phyloP scores from a whole-genome alignment of 1,139 yeast species.

The Kluyveromyces sp. region DNA sequence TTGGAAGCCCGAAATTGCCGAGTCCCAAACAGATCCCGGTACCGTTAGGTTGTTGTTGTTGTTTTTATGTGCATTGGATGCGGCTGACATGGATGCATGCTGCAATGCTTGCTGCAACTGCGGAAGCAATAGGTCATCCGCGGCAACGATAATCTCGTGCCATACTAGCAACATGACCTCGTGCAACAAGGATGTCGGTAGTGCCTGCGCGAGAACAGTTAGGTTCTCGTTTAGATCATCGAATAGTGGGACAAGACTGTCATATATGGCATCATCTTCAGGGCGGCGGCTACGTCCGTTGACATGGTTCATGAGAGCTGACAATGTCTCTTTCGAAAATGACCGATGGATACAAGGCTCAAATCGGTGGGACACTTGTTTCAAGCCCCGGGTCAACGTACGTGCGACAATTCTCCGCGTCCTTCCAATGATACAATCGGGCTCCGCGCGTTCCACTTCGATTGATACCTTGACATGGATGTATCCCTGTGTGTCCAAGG shows the following conservation, averaged over 20 bases:
- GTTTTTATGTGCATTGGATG: neutral
- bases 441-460: constrained; percentile 72
- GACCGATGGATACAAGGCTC: constrained; percentile 39
- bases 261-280: constrained; percentile 52
- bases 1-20: constrained; percentile 1
- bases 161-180: constrained; percentile 74
- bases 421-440: constrained; percentile 70
- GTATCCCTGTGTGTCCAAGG: constrained; percentile 63
- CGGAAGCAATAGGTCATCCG: constrained; percentile 67
- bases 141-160: constrained; percentile 55
- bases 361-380: constrained; percentile 58
- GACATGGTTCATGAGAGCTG: constrained; percentile 17
- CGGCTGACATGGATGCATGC: neutral
- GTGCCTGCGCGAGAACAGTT: constrained; percentile 53
- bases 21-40: neutral
- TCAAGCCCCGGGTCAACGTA: constrained; percentile 55
- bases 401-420: constrained; percentile 59
- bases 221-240: constrained; percentile 67
- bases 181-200: constrained; percentile 51
- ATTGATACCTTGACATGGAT: constrained; percentile 58
- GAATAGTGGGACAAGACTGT: constrained; percentile 66
- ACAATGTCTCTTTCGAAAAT: constrained; percentile 43
- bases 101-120: constrained; percentile 47
- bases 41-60: neutral
- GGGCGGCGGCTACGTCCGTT: constrained; percentile 35